Conservation (phyloP, 768 basidiomycete species). For the Punctularia strigosozonata region DNA sequence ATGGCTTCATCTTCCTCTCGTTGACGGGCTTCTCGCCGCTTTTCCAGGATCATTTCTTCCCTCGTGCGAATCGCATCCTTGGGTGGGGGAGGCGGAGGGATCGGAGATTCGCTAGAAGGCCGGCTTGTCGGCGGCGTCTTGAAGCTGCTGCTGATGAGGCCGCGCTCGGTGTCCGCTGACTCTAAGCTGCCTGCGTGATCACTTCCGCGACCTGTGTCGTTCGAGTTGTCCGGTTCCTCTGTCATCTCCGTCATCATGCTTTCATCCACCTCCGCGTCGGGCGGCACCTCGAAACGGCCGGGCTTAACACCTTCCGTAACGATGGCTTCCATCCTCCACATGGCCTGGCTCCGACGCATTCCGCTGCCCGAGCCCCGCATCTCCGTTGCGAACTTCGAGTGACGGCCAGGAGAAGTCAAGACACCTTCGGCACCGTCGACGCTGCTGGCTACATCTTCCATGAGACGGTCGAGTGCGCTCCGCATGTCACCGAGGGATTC, state of each 20-base stretch:
- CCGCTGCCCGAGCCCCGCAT: slow-evolving; percentile 9
- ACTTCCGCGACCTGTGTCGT: too few species aligned
- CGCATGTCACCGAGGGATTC: slow-evolving; percentile 23
- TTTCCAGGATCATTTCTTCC: slow-evolving; percentile 62
- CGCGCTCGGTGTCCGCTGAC: too few species aligned
- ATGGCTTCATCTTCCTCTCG: slow-evolving; percentile 35
- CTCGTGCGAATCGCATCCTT: slow-evolving; percentile 57
- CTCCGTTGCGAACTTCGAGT: slow-evolving; percentile 7
- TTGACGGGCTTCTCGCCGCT: slow-evolving; percentile 48
- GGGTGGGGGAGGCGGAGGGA: slow-evolving; percentile 33
- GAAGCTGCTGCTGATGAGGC: slow-evolving; percentile 8
- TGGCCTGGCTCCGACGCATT: neutral
- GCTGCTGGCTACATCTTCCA: slow-evolving; percentile 20
- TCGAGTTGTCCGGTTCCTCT: slow-evolving; percentile 1
- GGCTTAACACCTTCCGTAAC: slow-evolving; percentile 22
- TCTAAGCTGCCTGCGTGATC: too few species aligned
- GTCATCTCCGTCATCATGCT: slow-evolving; percentile 1
- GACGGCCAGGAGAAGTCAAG: neutral
- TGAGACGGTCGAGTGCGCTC: slow-evolving; percentile 29
- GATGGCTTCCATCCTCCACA: slow-evolving; percentile 15
- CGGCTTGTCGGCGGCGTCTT: slow-evolving; percentile 21
- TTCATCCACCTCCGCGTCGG: slow-evolving; percentile 13
- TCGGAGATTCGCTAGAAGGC: slow-evolving; percentile 30
- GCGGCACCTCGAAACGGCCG: slow-evolving; percentile 18
- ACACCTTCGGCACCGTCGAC: slow-evolving; percentile 1